Conservation (phyloP, 345 rosid genomes). For the Hibiscus trionum region DNA sequence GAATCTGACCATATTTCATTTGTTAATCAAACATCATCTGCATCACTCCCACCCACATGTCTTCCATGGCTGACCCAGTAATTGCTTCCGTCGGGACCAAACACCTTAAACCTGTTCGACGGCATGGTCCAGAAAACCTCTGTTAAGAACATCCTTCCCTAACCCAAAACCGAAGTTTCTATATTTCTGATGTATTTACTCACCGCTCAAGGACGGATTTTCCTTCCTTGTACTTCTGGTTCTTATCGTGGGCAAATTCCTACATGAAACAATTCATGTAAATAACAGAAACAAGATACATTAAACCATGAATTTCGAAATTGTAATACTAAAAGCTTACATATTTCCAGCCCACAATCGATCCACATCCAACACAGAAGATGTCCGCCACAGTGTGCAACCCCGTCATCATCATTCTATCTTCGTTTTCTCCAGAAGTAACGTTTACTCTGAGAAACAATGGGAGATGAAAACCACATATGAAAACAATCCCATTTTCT, state of each 20-base stretch:
- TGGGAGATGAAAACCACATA: constrained; percentile 7
- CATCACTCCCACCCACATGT: constrained; percentile 66
- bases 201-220: constrained; percentile 92
- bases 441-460: constrained; percentile 67
- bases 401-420: constrained; percentile 86
- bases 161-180: not conserved
- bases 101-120: constrained; percentile 71
- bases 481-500: constrained; percentile 7
- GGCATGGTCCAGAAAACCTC: constrained; percentile 19
- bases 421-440: constrained; percentile 61
- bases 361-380: constrained; percentile 93
- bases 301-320: constrained; percentile 2
- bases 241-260: constrained; percentile 84
- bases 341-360: constrained; percentile 95
- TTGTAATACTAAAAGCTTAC: constrained; percentile 39
- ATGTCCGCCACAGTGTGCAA: constrained; percentile 82
- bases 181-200: constrained; percentile 23
- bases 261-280: constrained; percentile 33
- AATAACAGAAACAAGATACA: constrained; percentile 14
- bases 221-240: constrained; percentile 98
- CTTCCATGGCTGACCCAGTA: constrained; percentile 68
- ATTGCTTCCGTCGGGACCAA: constrained; percentile 84
- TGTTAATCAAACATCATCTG: constrained; percentile 15
- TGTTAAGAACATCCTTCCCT: not conserved
- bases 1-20: constrained; percentile 6